Evolutionary conservation across 306 rosid genomes (phyloP).

Genomic region (Coriaria nepalensis): DNA sequence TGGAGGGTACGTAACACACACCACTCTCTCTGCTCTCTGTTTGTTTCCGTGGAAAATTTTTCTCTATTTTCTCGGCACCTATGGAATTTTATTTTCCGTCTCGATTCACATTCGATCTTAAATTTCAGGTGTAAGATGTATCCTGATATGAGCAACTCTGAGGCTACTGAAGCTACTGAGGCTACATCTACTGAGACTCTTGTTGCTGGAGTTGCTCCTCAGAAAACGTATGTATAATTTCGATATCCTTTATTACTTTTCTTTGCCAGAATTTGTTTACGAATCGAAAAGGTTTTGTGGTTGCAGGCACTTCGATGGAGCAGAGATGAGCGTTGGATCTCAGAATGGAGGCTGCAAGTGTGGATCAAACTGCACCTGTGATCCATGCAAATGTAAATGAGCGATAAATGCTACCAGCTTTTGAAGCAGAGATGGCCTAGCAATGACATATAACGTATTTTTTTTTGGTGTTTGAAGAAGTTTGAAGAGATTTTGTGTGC

Average conservation of each 20-base stretch:
- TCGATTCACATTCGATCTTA: neutral
- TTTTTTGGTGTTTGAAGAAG: neutral
- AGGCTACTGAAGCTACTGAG: constrained; percentile 32
- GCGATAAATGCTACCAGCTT: neutral
- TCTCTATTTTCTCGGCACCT: neutral
- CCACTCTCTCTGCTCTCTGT: neutral
- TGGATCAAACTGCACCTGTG: constrained; percentile 45
- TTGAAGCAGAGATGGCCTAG: constrained; percentile 26
- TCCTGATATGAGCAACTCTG: constrained; percentile 39
- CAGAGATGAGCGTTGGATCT: constrained; percentile 35
- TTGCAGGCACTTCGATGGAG: constrained; percentile 21
- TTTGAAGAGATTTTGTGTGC: neutral
- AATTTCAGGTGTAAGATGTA: constrained; percentile 37
- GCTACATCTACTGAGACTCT: constrained; percentile 20
- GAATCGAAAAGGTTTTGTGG: neutral
- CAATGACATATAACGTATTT: neutral
- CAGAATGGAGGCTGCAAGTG: constrained; percentile 58
- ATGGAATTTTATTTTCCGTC: no score
- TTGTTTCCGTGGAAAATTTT: neutral
- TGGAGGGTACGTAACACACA: constrained; percentile 1
- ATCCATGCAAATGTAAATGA: constrained; percentile 64
- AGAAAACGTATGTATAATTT: constrained; percentile 15
- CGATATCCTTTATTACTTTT: no score
- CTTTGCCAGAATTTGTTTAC: neutral
- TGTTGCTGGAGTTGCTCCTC: constrained; percentile 39